A percentile compares a stretch with the other conserved stretches of the same genome.
Conservation (phyloP, 768 basidiomycete species). For the Paxillus involutus region DNA sequence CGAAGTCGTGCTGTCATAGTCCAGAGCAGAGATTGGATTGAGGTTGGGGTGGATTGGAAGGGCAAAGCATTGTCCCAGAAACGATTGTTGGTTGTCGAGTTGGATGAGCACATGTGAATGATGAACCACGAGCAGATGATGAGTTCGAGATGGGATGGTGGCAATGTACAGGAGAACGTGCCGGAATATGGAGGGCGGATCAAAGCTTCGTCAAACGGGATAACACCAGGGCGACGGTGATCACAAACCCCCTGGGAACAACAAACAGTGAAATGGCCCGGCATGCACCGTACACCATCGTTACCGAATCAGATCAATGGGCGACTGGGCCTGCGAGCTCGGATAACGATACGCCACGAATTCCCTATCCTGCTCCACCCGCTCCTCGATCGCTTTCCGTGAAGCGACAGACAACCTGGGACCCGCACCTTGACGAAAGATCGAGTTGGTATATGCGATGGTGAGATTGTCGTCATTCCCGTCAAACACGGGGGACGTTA, state of each 20-base stretch:
- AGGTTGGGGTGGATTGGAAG: slow-evolving; percentile 6
- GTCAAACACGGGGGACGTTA: slow-evolving; percentile 44
- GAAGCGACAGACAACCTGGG: slow-evolving; percentile 64
- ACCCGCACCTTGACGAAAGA: slow-evolving; percentile 50
- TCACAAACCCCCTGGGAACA: slow-evolving; percentile 1
- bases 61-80: slow-evolving; percentile 24
- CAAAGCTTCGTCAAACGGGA: slow-evolving; percentile 1
- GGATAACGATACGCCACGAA: slow-evolving; percentile 90
- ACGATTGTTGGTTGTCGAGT: slow-evolving; percentile 20
- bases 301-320: slow-evolving; percentile 59
- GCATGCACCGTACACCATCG: neutral
- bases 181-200: neutral
- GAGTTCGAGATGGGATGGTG: slow-evolving; percentile 10
- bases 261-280: neutral
- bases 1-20: slow-evolving; percentile 26
- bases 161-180: slow-evolving; percentile 17
- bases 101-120: slow-evolving; percentile 14
- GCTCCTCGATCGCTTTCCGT: slow-evolving; percentile 70
- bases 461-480: slow-evolving; percentile 48
- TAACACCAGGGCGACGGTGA: slow-evolving; percentile 4
- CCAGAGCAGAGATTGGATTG: slow-evolving; percentile 23
- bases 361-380: slow-evolving; percentile 82
- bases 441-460: slow-evolving; percentile 48
- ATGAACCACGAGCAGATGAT: slow-evolving; percentile 18
- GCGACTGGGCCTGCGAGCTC: slow-evolving; percentile 65